phyloP scores from a whole-genome alignment of 2,329 filamentous ascomycete species.

The Colletotrichum brevisporum region DNA sequence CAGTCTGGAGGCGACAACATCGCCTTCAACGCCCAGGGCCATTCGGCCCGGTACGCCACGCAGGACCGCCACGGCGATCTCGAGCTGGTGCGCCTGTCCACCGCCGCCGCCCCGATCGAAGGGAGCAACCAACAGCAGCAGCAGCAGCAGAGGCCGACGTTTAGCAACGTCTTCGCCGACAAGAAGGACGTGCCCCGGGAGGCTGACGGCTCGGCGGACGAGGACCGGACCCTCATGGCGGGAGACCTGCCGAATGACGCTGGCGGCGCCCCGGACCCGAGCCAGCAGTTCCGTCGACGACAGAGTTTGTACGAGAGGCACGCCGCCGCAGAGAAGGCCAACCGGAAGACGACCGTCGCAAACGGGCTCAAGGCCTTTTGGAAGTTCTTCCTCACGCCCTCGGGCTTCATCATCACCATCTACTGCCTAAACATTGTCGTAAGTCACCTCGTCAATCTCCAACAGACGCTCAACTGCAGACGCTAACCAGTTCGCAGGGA shows the following conservation, averaged over 20 bases:
- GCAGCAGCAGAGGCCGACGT: slow-evolving; percentile 14
- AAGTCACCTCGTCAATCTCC: slow-evolving; percentile 9
- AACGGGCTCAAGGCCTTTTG: slow-evolving; percentile 47
- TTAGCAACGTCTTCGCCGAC: slow-evolving; percentile 9
- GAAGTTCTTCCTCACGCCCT: slow-evolving; percentile 48
- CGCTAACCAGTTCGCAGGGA: slow-evolving; percentile 35
- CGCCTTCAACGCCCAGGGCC: slow-evolving; percentile 47
- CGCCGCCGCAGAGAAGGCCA: slow-evolving; percentile 43
- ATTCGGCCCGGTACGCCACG: slow-evolving; percentile 46
- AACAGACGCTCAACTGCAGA: background rate
- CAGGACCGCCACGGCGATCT: slow-evolving; percentile 45
- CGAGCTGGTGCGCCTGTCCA: slow-evolving; percentile 42
- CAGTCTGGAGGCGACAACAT: slow-evolving; percentile 47
- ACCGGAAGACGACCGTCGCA: slow-evolving; percentile 44
- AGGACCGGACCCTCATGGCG: background rate
- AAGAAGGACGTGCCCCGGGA: slow-evolving; percentile 4
- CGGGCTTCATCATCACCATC: slow-evolving; percentile 48
- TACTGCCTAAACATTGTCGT: slow-evolving; percentile 50
- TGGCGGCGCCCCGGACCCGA: background rate
- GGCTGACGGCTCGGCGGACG: background rate
- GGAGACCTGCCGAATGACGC: background rate
- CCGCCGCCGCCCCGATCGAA: slow-evolving; percentile 21
- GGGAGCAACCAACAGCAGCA: too few relatives aligned
- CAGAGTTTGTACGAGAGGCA: slow-evolving; percentile 44
- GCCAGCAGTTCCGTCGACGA: slow-evolving; percentile 36